These are phyloP conservation scores for Chlorella sp. DNA, from an alignment of 139 green algal genomes.

Conservation along the genomic window DNA sequence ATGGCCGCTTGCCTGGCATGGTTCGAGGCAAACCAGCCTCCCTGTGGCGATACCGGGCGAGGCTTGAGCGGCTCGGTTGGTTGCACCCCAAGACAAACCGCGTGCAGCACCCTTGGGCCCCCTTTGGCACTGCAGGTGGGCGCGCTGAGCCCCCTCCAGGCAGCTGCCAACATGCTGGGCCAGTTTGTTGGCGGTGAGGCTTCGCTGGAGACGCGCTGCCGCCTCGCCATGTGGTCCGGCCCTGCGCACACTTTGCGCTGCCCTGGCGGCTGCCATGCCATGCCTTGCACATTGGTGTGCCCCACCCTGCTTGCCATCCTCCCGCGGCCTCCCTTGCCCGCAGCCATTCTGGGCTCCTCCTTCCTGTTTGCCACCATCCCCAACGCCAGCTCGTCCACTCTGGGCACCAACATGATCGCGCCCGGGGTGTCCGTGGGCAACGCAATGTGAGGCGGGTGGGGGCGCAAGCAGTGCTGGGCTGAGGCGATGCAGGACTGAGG, in stretches of 20 bases:
- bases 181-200: constrained; percentile 7
- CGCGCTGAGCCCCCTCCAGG: constrained; percentile 16
- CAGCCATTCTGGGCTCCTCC: constrained; percentile 47
- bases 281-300: background rate
- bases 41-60: too few species aligned
- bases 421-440: constrained; percentile 37
- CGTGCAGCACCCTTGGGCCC: too few species aligned
- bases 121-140: background rate
- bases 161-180: constrained; percentile 30
- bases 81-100: too few species aligned
- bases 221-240: background rate
- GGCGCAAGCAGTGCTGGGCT: background rate
- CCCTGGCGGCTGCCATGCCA: too few species aligned
- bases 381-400: background rate
- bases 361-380: constrained; percentile 41
- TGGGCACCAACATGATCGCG: constrained; percentile 33
- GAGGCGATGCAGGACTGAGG: too few species aligned
- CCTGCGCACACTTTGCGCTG: too few species aligned
- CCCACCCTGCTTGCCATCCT: background rate
- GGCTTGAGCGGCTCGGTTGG: too few species aligned
- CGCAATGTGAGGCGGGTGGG: background rate
- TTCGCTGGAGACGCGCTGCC: background rate
- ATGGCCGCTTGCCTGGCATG: too few species aligned
- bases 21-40: too few species aligned
- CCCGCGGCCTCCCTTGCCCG: background rate